These are phyloP conservation scores for Cyphellophora europaea DNA, from an alignment of 2,329 filamentous ascomycete species.

Conservation along the genomic window DNA sequence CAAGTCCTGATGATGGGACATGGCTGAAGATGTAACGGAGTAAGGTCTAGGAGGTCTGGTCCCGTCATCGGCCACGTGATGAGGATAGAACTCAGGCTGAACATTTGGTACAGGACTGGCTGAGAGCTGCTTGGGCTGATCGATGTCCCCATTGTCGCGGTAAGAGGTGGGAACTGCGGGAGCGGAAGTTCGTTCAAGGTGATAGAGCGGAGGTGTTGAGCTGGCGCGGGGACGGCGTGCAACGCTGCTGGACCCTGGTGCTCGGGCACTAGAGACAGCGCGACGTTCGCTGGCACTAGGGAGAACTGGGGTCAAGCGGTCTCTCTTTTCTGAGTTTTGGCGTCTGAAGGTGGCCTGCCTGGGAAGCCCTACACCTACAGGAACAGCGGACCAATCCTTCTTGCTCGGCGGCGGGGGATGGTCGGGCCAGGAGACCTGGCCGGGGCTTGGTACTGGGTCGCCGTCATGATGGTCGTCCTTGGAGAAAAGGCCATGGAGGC, in stretches of 20 bases:
- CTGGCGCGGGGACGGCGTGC: slow-evolving; percentile 33
- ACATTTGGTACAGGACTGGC: slow-evolving; percentile 3
- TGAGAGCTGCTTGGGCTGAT: too few relatives aligned
- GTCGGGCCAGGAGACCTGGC: slow-evolving; percentile 1
- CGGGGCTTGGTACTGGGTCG: neutral
- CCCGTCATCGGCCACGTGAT: too few relatives aligned
- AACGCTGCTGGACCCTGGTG: slow-evolving; percentile 8
- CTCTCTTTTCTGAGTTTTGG: slow-evolving; percentile 70
- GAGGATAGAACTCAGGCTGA: slow-evolving; percentile 10
- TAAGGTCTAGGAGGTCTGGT: slow-evolving; percentile 20
- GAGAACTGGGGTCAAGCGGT: slow-evolving; percentile 59
- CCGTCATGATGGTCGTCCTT: slow-evolving; percentile 11
- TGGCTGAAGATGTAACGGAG: slow-evolving; percentile 38
- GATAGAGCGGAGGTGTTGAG: slow-evolving; percentile 30
- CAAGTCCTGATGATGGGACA: slow-evolving; percentile 23
- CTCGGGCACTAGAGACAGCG: neutral
- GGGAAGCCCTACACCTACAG: slow-evolving; percentile 68
- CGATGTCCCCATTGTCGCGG: too few relatives aligned
- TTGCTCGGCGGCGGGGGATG: neutral
- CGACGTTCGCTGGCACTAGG: slow-evolving; percentile 43
- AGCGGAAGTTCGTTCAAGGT: slow-evolving; percentile 26
- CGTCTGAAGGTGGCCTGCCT: slow-evolving; percentile 71
- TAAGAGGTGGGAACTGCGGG: slow-evolving; percentile 22
- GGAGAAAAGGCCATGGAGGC: slow-evolving; percentile 22
- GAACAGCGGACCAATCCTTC: slow-evolving; percentile 9